Base-by-base conservation (phyloP, 2,329 filamentous ascomycete genomes). In the Emydomyces testavorans region DNA sequence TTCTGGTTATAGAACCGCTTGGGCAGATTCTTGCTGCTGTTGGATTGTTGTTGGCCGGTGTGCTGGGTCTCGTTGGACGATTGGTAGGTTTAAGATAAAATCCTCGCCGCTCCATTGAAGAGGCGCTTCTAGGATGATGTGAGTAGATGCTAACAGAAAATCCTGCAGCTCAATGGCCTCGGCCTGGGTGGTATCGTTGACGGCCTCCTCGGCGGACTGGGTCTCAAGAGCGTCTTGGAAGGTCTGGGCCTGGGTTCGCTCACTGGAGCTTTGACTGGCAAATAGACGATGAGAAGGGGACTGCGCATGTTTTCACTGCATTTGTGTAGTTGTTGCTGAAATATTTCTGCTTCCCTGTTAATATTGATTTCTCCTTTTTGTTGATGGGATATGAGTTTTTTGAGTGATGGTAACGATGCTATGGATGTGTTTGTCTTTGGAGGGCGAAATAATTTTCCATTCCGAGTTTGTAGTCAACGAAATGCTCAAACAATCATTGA, bases 11-110 rank as follows among this genome's bases (percentile, higher is more conserved):
- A 29, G 86, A 94, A 73, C 89, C 89, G 8, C 72, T 94, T 18
- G 86, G 88, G 76, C 89, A 95, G 75, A 94, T 94, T 62, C 76
- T 94, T 41, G 86, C 88, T 6, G 88, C 85, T 8, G 88, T 94
- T 38, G 89, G 89, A 18, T 69, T 94, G 50, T 67, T 94, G 53
- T 73, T 95, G 52, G 81, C 74, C 44, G 88, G 89, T 64, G 88
- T 95, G 0, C 73, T 95, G 5, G 84, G 84, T 36, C 75, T 95
- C 1, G 86, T 94, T 16, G 88, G 87, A 48, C 81, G 80, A 60
- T 70, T 94, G 0, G 77, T 94, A 56, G 85, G 90, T 54, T 80
- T n/a, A n/a, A n/a, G n/a, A n/a, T n/a, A n/a, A 82, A 41, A 71
- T 94, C 2, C 75, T 94, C 1, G 10, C 13, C 21, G 21, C 35